Evolutionary conservation across 2,329 filamentous ascomycete genomes (phyloP), one percentile per base, ranked within the genome.

Genomic region (Phyllosticta citriasiana): DNA sequence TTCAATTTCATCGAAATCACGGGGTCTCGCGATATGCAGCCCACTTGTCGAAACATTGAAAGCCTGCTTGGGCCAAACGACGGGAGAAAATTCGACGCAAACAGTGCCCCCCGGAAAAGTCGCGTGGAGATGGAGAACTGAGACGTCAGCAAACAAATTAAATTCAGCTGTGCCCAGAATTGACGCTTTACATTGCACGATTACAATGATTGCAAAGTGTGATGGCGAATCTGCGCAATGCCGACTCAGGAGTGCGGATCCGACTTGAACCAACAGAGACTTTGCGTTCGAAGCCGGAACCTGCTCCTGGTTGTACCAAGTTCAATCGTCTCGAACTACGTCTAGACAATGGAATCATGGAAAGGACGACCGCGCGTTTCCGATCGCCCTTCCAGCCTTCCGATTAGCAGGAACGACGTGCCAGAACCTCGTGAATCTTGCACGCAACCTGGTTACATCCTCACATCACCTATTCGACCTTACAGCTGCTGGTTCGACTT

Each of bases 371-470:
- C 10, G 33, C 4, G 10, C 33, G 14, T 5, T 40, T 16, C 14
- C 10, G 10, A 40, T 40, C 14, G 12, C 33, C 33, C 33, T 40
- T 4, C 8, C 33, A 40, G 14, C 33, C 33, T 1, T 10, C 33
- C 33, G 14, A 9, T 3, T 10, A 12, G 60, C 60, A 61, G 24
- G 60, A 47, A 51, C 60, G 60, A 61, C 30, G 51, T 22, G n/a
- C 2, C 33, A 16, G 33, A 40, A 12, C 33, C 10, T 40, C 10
- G 4, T 40, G 33, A 40, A 12, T 12, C 10, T 16, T 40, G 14
- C 10, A 54, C 51, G 50, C 50, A 57, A 33, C 60, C 54, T 16
- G 22, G 30, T 9, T 40, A 19, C 50, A 30, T 30, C 51, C 51
- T 26, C 33, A 51, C 33, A 33, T 40, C 33, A 40, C 33, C 33